Conservation (phyloP, 192 early-diverging fungal genomes). For the Funneliformis geosporum region DNA sequence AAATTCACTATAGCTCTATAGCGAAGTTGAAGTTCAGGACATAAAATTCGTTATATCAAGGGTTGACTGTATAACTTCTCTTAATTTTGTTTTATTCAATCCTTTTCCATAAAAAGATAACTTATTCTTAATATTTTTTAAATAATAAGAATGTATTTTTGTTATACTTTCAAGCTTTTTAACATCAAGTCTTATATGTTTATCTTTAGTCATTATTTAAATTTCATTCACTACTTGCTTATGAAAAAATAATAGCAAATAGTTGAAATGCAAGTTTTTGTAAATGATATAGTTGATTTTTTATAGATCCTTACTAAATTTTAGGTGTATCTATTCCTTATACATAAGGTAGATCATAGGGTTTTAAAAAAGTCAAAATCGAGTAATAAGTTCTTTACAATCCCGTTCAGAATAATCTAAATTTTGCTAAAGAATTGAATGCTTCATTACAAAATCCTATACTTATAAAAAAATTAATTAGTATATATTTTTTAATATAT, state of each 20-base stretch:
- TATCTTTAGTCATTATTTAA: not conserved
- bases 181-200: not conserved
- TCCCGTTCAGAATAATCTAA: not conserved
- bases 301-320: too few relatives aligned
- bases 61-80: too few relatives aligned
- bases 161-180: not conserved
- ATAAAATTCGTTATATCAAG: too few relatives aligned
- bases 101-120: too few relatives aligned
- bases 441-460: not conserved
- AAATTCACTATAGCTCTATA: too few relatives aligned
- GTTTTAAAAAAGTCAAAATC: not conserved
- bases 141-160: not conserved
- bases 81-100: too few relatives aligned
- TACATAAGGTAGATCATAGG: not conserved
- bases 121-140: not conserved
- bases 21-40: too few relatives aligned
- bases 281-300: not conserved
- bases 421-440: not conserved
- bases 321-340: not conserved
- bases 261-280: not conserved
- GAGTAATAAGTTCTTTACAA: conserved; percentile 3
- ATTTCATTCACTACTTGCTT: not conserved
- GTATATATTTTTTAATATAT: not conserved
- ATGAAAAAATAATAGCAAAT: not conserved
- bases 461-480: not conserved